These are phyloP conservation scores for Monosporascus sp. DNA, from an alignment of 2,329 filamentous ascomycete species.

Conservation along the genomic window DNA sequence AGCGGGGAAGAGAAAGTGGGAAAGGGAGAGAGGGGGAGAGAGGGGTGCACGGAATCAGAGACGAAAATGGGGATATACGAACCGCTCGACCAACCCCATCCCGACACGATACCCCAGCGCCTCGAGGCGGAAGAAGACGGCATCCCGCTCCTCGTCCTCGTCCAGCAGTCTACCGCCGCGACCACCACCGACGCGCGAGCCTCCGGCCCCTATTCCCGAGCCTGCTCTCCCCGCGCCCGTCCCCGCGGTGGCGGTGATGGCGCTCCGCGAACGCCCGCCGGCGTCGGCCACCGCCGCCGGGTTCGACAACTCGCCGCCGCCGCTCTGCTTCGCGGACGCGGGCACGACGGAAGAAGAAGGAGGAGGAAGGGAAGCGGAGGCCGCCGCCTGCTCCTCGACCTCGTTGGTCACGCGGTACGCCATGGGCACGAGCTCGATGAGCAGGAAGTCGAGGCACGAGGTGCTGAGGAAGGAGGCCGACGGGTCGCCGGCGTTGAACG, in stretches of 20 bases:
- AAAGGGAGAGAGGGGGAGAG: neutral
- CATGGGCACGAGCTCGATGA: slow-evolving; percentile 95
- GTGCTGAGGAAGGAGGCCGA: slow-evolving; percentile 71
- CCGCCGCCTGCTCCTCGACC: slow-evolving; percentile 43
- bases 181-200: neutral
- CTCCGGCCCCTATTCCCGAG: too few species aligned
- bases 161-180: slow-evolving; percentile 41
- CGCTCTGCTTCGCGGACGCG: neutral
- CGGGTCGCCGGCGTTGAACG: slow-evolving; percentile 68
- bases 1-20: neutral
- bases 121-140: slow-evolving; percentile 80
- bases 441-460: slow-evolving; percentile 86
- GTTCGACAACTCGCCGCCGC: too few species aligned
- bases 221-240: neutral
- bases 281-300: too few species aligned
- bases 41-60: neutral
- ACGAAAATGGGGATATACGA: slow-evolving; percentile 22
- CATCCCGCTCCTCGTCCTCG: slow-evolving; percentile 78
- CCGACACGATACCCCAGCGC: slow-evolving; percentile 85
- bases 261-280: neutral
- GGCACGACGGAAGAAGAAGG: slow-evolving; percentile 14
- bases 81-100: slow-evolving; percentile 88
- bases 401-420: slow-evolving; percentile 80
- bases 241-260: slow-evolving; percentile 3
- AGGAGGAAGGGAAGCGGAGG: slow-evolving; percentile 10